Evolutionary conservation across 106 monocot species (phyloP).

Genomic region (Acanthochlamys bracteata): DNA sequence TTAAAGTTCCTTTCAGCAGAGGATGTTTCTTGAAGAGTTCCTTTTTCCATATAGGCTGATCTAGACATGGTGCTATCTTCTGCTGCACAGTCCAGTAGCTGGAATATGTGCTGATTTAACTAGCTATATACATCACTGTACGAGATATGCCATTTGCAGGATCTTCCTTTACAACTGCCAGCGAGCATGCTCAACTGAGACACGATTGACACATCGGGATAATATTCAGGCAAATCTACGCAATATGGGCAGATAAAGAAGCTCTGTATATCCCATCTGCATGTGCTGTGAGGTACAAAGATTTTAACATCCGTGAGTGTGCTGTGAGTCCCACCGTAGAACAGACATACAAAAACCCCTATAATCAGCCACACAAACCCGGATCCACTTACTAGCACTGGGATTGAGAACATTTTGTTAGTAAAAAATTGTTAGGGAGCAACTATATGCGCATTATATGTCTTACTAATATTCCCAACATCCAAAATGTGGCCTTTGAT

Average conservation of each 20-base stretch:
- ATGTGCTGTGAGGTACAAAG: conserved; percentile 70
- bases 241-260: conserved; percentile 22
- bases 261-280: conserved; percentile 67
- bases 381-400: conserved; percentile 72
- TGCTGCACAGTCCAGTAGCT: too few species aligned
- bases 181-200: not conserved
- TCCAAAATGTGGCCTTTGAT: not conserved
- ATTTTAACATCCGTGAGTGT: conserved; percentile 49
- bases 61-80: too few species aligned
- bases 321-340: conserved; percentile 83
- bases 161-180: not conserved
- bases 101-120: not conserved
- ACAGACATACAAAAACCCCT: conserved; percentile 71
- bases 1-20: too few species aligned
- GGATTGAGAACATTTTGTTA: conserved; percentile 3
- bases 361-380: conserved; percentile 77
- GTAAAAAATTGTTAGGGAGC: not conserved
- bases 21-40: too few species aligned
- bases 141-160: not conserved
- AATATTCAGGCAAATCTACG: conserved; percentile 10
- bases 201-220: not conserved
- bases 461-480: too few species aligned
- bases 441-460: too few species aligned
- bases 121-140: not conserved
- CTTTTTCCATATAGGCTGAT: too few species aligned